Evolutionary conservation across 164 flowering plant genomes (phyloP), one percentile per base, ranked within the genome.

Genomic region (Akebia trifoliata): DNA sequence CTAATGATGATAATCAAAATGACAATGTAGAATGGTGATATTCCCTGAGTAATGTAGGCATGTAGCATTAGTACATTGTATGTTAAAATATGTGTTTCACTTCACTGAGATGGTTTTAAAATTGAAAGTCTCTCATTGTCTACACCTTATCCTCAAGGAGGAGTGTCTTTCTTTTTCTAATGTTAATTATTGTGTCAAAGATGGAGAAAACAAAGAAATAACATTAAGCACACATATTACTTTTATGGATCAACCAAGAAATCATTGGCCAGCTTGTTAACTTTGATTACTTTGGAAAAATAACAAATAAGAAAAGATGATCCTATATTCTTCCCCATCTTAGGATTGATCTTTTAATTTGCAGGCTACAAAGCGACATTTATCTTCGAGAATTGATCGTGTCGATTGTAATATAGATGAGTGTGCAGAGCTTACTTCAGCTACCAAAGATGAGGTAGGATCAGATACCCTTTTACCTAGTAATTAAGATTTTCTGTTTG

Each of bases 361-460:
- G 22, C 80, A 87, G 97, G 74, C 63, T 38, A 63, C 95, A 21
- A 79, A 74, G 61, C 74, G 72, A 57, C 60, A 67, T 36, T 68
- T 90, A 63, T 80, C 90, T 46, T 71, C 88, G 21, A 79, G 72
- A 65, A 81, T 90, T 52, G 79, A 81, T 44, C 54, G 62, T 4
- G 79, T 79, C 39, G 84, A 82, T 65, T 11, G 45, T 24, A 72
- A 59, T 65, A 32, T 90, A 64, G 84, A 82, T 42, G 85, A 83
- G 48, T 63, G 65, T 71, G 64, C 54, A 9, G 74, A 65, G 6
- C 40, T 79, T 45, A 71, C 80, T 57, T 61, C 75, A 24, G 71
- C 61, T 20, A 90, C 95, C 26, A 73, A 38, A 29, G 76, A 70
- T 7, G 81, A 79, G 95, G 95, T 87, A 40, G 34, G 74, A 46